These are phyloP conservation scores for Neofusicoccum umdonicola DNA, from an alignment of 2,329 filamentous ascomycete genomes.

Conservation along the genomic window DNA sequence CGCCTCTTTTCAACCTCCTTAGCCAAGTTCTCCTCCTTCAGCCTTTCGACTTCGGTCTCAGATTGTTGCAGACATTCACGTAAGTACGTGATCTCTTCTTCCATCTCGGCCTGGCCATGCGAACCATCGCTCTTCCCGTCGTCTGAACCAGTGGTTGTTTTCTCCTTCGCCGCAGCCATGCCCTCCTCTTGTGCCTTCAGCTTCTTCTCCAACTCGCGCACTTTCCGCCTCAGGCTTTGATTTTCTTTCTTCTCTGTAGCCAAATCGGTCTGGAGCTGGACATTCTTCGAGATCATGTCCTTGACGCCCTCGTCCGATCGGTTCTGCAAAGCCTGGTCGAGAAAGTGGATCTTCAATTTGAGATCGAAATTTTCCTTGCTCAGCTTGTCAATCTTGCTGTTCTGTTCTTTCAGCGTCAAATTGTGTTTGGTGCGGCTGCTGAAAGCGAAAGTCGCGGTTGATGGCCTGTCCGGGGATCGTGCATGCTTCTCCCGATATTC, in stretches of 20 bases:
- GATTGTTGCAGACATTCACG: conserved; percentile 84
- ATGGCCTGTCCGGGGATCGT: conserved; percentile 53
- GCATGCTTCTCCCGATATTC: conserved; percentile 78
- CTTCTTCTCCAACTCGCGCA: conserved; percentile 84
- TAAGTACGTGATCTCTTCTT: conserved; percentile 82
- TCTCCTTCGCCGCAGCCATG: conserved; percentile 40
- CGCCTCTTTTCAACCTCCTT: conserved; percentile 84
- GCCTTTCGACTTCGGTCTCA: conserved; percentile 76
- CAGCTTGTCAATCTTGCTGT: conserved; percentile 90
- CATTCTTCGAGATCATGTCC: conserved; percentile 97
- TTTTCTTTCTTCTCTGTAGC: conserved; percentile 89
- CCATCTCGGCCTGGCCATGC: conserved; percentile 64
- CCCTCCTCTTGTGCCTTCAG: conserved; percentile 59
- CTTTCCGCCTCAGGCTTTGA: conserved; percentile 73
- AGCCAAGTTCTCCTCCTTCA: conserved; percentile 72
- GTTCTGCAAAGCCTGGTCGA: conserved; percentile 89
- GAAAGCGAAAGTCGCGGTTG: conserved; percentile 34
- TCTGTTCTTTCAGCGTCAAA: conserved; percentile 93
- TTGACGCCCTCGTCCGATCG: conserved; percentile 94
- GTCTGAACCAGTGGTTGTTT: conserved; percentile 44
- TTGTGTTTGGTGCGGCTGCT: conserved; percentile 40
- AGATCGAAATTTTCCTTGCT: conserved; percentile 98
- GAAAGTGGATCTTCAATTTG: conserved; percentile 95
- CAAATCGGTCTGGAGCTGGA: conserved; percentile 87
- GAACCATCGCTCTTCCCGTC: conserved; percentile 55